Base-by-base conservation (phyloP, 2,329 filamentous ascomycete species). In the Sclerotinia nivalis region DNA sequence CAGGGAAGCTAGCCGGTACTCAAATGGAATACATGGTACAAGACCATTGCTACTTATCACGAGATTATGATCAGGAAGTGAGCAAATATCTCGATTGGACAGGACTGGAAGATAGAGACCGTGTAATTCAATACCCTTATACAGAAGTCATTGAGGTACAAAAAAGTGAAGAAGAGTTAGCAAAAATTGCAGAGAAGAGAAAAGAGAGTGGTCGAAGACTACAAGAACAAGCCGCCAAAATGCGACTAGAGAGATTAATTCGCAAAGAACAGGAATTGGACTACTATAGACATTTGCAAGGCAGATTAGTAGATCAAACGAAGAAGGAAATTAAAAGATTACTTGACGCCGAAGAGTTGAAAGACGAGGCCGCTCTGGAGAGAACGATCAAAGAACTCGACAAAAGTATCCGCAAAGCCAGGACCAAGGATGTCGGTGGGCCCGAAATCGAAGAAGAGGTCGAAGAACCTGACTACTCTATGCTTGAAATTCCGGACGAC, bases 201-300 rank as follows among this genome's bases (percentile, higher is more conserved):
- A 97, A 96, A 79, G 96, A 99, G 81, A 96, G 93, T 75, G 96
- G 96, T 0, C 86, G 96, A 73, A 86, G 96, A 59, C 79, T 99
- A 37, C 96, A 99, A 80, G 93, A 97, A 76, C 96, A 99, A 80
- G 96, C 96, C 0, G 95, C 95, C 13, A 98, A 97, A 81, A 97
- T 97, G 93, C 90, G 96, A 10, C 83, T 99, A 0, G 96, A 99
- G 74, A 97, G 97, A 76, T 84, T 99, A 60, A 93, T 98, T 79
- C 92, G 92, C 77, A 99, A 99, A 80, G 96, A 99, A 81, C 89
- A 97, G 78, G 94, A 98, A 78, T 83, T 98, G 1, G 94, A 97
- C 75, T 97, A 97, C 80, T 97, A 94, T 84, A 93, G 93, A 78
- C 88, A 93, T 71, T 82, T 99, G 5, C 93, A 96, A 77, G 80